Conservation (phyloP, 169 alveolate species). For the Plasmodium inui region DNA sequence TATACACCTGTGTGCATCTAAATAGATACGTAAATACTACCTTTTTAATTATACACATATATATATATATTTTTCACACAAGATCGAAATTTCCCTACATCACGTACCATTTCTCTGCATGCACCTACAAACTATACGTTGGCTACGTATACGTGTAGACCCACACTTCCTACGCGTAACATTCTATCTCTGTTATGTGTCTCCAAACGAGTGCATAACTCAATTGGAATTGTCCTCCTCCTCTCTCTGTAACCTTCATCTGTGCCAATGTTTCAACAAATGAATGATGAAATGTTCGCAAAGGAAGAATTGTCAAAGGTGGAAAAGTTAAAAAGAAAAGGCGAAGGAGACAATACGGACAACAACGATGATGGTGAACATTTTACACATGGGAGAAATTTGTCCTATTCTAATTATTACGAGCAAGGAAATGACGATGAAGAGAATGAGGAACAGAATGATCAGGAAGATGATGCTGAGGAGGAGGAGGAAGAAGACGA, state of each 20-base stretch:
- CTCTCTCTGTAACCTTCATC: neutral
- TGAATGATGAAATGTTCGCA: constrained; percentile 46
- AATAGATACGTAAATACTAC: neutral
- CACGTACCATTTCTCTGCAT: neutral
- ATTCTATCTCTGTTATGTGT: neutral
- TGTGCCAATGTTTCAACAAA: neutral
- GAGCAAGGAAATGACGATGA: neutral
- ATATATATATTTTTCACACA: neutral
- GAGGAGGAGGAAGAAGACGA: neutral
- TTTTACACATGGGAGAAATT: neutral
- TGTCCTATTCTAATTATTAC: neutral
- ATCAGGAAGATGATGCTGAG: too few species aligned
- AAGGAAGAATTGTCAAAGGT: constrained; percentile 24
- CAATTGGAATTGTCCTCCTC: neutral
- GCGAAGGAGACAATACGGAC: neutral
- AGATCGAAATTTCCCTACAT: neutral
- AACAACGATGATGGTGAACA: neutral
- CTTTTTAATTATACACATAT: neutral
- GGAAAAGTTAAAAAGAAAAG: constrained; percentile 8
- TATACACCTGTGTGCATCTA: neutral
- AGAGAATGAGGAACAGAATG: neutral
- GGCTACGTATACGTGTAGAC: neutral
- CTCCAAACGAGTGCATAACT: neutral
- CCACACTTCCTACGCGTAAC: neutral
- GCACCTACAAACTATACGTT: neutral